These are phyloP conservation scores for Begonia peltatifolia DNA, from an alignment of 306 rosid species.

Conservation along the genomic window DNA sequence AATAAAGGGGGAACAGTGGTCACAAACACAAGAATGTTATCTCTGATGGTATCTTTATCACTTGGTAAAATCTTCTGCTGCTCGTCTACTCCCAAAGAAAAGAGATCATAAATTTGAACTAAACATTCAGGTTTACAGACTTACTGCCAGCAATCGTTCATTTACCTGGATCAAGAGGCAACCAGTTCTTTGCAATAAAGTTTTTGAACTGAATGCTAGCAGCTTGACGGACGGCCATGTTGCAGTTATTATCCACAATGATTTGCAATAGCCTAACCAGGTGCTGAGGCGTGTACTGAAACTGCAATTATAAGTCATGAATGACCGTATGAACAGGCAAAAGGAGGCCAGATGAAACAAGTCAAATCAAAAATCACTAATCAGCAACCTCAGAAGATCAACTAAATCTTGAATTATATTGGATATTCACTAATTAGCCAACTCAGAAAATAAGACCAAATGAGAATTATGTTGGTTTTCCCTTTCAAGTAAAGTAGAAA, in stretches of 20 bases:
- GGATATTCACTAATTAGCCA: no score
- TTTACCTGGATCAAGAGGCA: conserved; percentile 67
- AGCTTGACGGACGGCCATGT: conserved; percentile 82
- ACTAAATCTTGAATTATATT: no score
- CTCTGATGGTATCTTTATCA: conserved; percentile 78
- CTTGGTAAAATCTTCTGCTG: conserved; percentile 53
- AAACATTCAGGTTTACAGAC: background rate
- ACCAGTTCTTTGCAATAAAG: conserved; percentile 85
- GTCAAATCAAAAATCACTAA: no score
- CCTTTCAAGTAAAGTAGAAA: no score
- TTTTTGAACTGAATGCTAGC: conserved; percentile 98
- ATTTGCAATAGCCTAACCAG: conserved; percentile 81
- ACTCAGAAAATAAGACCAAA: no score
- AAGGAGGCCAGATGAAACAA: no score
- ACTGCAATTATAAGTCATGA: conserved; percentile 24
- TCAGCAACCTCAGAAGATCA: no score
- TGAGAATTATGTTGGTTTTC: no score
- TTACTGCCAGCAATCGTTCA: conserved; percentile 2
- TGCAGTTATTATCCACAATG: conserved; percentile 68
- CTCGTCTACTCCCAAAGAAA: conserved; percentile 36
- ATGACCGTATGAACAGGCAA: no score
- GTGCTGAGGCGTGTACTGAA: conserved; percentile 88
- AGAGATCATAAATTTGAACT: conserved; percentile 9
- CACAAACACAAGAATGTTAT: conserved; percentile 68
- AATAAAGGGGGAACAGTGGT: conserved; percentile 76